phyloP scores from a whole-genome alignment of 2,329 filamentous ascomycete species.

The Fonsecaea nubica region DNA sequence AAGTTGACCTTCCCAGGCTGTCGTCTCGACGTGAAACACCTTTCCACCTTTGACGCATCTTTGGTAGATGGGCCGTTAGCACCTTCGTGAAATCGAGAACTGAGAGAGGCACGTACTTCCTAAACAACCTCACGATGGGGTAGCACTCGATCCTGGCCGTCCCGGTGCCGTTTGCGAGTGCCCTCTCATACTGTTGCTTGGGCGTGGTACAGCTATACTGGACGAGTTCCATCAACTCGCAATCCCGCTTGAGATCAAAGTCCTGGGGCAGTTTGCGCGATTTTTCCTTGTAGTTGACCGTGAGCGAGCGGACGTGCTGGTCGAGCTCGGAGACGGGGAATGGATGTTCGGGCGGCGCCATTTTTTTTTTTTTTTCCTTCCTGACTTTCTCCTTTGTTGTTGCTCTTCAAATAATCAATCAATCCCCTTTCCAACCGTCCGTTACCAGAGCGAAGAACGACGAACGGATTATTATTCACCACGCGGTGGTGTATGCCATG shows the following conservation, averaged over 20 bases:
- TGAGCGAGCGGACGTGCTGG: constrained; percentile 56
- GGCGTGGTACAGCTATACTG: constrained; percentile 68
- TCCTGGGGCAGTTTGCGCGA: constrained; percentile 57
- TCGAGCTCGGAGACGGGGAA: constrained; percentile 62
- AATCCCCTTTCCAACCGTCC: not conserved
- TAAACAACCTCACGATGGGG: constrained; percentile 36
- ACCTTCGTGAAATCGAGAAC: not conserved
- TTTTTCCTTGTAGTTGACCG: constrained; percentile 56
- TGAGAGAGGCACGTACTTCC: constrained; percentile 29
- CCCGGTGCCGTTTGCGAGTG: constrained; percentile 23
- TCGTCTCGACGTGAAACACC: constrained; percentile 65
- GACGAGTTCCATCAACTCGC: constrained; percentile 64
- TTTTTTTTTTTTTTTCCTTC: constrained; percentile 46
- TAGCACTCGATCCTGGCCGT: constrained; percentile 53
- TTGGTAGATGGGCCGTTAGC: not conserved
- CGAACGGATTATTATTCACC: not conserved
- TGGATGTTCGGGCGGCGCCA: constrained; percentile 63
- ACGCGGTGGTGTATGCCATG: constrained; percentile 22
- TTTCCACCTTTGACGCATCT: constrained; percentile 38
- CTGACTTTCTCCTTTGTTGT: not conserved
- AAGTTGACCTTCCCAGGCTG: constrained; percentile 62
- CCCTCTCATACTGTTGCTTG: constrained; percentile 42
- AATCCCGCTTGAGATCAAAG: constrained; percentile 59
- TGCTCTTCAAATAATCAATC: not conserved
- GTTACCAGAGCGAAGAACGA: not conserved